Evolutionary conservation across 768 basidiomycete genomes (phyloP).

Genomic region (Mycena vulgaris): DNA sequence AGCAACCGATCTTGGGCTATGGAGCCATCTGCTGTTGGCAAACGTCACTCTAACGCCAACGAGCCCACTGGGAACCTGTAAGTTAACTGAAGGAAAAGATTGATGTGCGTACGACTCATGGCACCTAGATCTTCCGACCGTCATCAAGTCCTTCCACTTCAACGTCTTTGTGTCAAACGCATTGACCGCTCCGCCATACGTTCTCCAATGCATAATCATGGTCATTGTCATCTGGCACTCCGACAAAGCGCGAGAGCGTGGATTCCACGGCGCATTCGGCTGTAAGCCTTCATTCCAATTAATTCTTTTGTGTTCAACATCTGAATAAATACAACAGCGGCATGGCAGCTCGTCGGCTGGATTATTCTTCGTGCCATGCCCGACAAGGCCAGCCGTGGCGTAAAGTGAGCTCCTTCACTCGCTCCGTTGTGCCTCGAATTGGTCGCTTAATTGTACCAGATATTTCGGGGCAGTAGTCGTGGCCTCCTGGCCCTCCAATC

Average conservation of each 20-base stretch:
- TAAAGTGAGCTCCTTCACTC: conserved; percentile 43
- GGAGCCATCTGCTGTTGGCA: conserved; percentile 55
- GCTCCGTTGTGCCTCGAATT: not conserved
- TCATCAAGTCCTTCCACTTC: conserved; percentile 57
- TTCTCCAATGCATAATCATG: conserved; percentile 53
- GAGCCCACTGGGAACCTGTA: conserved; percentile 55
- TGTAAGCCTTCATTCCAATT: conserved; percentile 39
- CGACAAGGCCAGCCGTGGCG: conserved; percentile 42
- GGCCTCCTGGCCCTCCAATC: conserved; percentile 56
- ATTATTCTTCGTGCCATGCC: conserved; percentile 53
- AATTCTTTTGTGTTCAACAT: too few relatives aligned
- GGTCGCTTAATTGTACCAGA: conserved; percentile 14
- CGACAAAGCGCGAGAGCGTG: conserved; percentile 51
- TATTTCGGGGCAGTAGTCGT: conserved; percentile 54
- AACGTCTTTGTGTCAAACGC: conserved; percentile 55
- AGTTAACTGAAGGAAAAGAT: too few relatives aligned
- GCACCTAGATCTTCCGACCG: conserved; percentile 53
- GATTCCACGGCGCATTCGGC: conserved; percentile 54
- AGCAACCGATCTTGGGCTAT: conserved; percentile 52
- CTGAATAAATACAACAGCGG: too few relatives aligned
- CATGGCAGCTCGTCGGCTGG: conserved; percentile 57
- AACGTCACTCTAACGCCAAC: conserved; percentile 54
- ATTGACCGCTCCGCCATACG: conserved; percentile 55
- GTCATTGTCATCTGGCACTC: conserved; percentile 51
- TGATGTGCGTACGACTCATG: too few relatives aligned